A percentile compares a stretch with the other conserved stretches of the same genome.
Evolutionary conservation across 805 yeast species (phyloP).

Genomic region (Candida nitratophila): DNA sequence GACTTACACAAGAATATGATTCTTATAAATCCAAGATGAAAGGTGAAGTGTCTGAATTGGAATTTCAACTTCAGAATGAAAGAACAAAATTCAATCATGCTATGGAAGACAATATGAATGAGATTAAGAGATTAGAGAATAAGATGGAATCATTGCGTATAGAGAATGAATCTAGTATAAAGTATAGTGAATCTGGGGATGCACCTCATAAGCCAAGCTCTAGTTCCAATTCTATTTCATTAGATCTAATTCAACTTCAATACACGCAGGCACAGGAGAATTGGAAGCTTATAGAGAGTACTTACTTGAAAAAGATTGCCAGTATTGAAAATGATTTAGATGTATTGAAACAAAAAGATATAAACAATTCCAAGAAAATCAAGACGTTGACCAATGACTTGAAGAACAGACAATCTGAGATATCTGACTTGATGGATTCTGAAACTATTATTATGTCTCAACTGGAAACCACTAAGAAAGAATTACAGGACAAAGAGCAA

Average conservation of each 20-base stretch:
- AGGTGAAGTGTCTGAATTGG: slow-evolving; percentile 17
- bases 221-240: slow-evolving; percentile 7
- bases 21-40: slow-evolving; percentile 18
- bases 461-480: slow-evolving; percentile 10
- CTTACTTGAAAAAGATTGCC: slow-evolving; percentile 43
- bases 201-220: not conserved
- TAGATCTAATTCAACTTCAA: slow-evolving; percentile 54
- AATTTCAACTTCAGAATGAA: slow-evolving; percentile 22
- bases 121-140: slow-evolving; percentile 54
- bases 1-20: slow-evolving; percentile 12
- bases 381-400: slow-evolving; percentile 29
- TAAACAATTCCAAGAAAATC: slow-evolving; percentile 20
- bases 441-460: slow-evolving; percentile 14
- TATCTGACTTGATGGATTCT: slow-evolving; percentile 18
- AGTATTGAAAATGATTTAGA: slow-evolving; percentile 38
- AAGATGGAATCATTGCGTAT: slow-evolving; percentile 64
- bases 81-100: slow-evolving; percentile 17
- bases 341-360: slow-evolving; percentile 24
- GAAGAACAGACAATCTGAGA: slow-evolving; percentile 23
- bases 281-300: slow-evolving; percentile 76
- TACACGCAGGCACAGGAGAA: slow-evolving; percentile 70
- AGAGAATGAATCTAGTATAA: slow-evolving; percentile 38
- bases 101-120: slow-evolving; percentile 29
- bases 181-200: not conserved
- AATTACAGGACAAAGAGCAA: slow-evolving; percentile 5